Conservation (phyloP, 805 yeast species). For the Candida suzukii region DNA sequence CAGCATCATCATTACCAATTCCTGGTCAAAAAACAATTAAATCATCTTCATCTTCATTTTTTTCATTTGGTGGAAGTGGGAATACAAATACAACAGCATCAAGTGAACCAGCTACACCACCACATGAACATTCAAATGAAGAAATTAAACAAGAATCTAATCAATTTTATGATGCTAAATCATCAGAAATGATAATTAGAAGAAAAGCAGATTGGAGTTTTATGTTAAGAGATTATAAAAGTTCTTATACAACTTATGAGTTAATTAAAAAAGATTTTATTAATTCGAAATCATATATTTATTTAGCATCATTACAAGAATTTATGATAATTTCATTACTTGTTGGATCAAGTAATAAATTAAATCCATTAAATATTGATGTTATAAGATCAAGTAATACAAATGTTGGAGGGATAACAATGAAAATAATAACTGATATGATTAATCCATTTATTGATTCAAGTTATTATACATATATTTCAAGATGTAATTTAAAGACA, state of each 20-base stretch:
- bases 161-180: conserved; percentile 46
- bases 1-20: conserved; percentile 20
- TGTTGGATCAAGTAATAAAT: conserved; percentile 44
- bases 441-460: conserved; percentile 62
- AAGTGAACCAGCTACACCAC: conserved; percentile 4
- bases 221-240: conserved; percentile 83
- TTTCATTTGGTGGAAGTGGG: conserved; percentile 20
- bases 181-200: conserved; percentile 69
- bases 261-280: conserved; percentile 69
- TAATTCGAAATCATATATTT: conserved; percentile 72
- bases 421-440: conserved; percentile 44
- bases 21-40: conserved; percentile 8
- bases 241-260: conserved; percentile 80
- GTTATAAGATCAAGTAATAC: conserved; percentile 24
- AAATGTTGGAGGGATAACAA: conserved; percentile 30
- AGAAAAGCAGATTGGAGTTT: conserved; percentile 90
- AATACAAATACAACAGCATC: conserved; percentile 10
- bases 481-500: conserved; percentile 61
- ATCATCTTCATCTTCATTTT: conserved; percentile 24
- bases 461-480: conserved; percentile 64
- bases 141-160: too few species aligned
- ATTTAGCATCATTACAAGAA: conserved; percentile 81
- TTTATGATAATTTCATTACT: conserved; percentile 73
- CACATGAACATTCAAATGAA: too few species aligned
- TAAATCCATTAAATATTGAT: conserved; percentile 30